A percentile compares a stretch with the other conserved stretches of the same genome.
Evolutionary conservation across 768 basidiomycete genomes (phyloP).

Genomic region (Lenzites betulinus): DNA sequence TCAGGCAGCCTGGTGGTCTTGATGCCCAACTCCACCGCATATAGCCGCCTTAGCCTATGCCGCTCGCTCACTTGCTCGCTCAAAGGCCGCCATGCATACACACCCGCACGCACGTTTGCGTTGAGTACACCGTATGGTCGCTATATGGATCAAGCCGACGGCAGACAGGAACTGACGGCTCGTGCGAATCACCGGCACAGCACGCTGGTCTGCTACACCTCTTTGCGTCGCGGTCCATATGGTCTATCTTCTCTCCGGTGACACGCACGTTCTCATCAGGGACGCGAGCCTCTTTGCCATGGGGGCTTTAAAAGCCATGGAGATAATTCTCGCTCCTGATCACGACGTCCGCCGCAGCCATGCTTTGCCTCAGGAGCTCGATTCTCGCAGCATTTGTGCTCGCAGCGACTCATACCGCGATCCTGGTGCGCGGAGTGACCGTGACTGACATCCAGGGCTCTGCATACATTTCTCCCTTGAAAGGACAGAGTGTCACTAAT

Average conservation of each 20-base stretch:
- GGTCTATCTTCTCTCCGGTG: constrained; percentile 8
- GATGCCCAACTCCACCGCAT: too few relatives aligned
- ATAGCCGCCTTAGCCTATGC: too few relatives aligned
- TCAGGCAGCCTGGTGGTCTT: too few relatives aligned
- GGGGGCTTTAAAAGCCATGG: neutral
- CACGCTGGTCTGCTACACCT: neutral
- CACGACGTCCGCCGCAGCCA: neutral
- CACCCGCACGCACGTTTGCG: too few relatives aligned
- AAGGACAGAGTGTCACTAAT: constrained; percentile 28
- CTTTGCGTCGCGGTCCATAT: neutral
- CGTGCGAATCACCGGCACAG: constrained; percentile 4
- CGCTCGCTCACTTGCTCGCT: too few relatives aligned
- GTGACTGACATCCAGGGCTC: constrained; percentile 35
- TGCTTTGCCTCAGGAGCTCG: neutral
- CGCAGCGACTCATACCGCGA: neutral
- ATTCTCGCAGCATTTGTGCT: neutral
- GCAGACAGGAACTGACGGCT: neutral
- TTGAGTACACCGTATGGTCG: too few relatives aligned
- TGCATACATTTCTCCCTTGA: constrained; percentile 31
- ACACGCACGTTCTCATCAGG: constrained; percentile 16
- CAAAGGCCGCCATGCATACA: too few relatives aligned
- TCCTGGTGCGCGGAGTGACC: constrained; percentile 10
- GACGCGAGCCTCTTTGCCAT: neutral
- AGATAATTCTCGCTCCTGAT: too few relatives aligned
- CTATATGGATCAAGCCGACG: neutral